Evolutionary conservation across 306 rosid species (phyloP), one percentile per base, ranked within the genome.

Genomic region (Trichosanthes cucumerina): DNA sequence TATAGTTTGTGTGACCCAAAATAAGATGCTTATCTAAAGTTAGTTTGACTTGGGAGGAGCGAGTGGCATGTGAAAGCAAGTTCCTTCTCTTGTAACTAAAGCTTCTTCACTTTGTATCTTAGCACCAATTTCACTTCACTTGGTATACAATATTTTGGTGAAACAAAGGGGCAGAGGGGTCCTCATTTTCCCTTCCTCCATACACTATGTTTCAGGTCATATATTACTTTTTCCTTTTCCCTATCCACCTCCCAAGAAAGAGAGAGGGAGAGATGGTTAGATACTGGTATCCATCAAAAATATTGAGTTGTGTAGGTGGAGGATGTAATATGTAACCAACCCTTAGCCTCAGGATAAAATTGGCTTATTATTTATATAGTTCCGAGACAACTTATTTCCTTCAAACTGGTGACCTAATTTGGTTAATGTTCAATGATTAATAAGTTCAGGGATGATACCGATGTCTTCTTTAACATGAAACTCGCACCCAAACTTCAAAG

Each of bases 291-390:
- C 36, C 66, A 76, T 76, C 4, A n/a, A 53, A 53, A 54, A 52
- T 18, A 31, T 75, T 75, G 63, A 21, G 76, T 52, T 52, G 78
- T 33, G 76, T 52, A 19, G 78, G 62, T 75, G 78, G 71, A 70
- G 26, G 82, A 80, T 71, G 82, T n/a, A 71, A 57, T 71, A 71
- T 71, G n/a, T 24, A 44, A 71, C 76, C 57, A 71, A 47, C 76
- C 49, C 76, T 71, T 8, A 47, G 39, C 76, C 57, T 7, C 54
- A 21, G 12, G 54, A 70, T 43, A 70, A 41, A 18, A 21, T 43
- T 70, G 9, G 2, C 18, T 24, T 24, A 44, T 6, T 44, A 24
- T 44, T 69, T 21, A 39, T 19, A 18, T 21, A 10, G 50, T 66
- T 41, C 18, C 9, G 7, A 69, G 11, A 9, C 36, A 13, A 24